Conservation (phyloP, 495 filamentous ascomycete species). For the Friedmanniomyces simplex region DNA sequence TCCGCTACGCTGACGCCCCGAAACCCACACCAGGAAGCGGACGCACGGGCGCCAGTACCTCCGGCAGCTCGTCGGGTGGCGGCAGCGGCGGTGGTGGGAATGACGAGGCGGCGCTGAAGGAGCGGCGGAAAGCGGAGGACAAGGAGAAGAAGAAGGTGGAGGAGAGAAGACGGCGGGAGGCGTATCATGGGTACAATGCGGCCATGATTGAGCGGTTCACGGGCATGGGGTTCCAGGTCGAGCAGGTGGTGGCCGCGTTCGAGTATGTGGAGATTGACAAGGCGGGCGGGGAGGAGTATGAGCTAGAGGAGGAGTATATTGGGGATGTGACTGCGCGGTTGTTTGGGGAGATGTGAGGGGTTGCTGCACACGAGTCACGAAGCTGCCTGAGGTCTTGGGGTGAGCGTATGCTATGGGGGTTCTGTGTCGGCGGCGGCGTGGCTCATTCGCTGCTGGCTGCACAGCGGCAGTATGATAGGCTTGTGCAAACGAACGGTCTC, state of each 20-base stretch:
- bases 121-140: slow-evolving; percentile 30
- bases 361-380: too few species aligned
- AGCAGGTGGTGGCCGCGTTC: slow-evolving; percentile 76
- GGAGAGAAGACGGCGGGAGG: slow-evolving; percentile 36
- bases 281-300: slow-evolving; percentile 66
- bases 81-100: slow-evolving; percentile 42
- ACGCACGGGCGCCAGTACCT: slow-evolving; percentile 10
- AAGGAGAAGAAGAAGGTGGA: slow-evolving; percentile 41
- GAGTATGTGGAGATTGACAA: slow-evolving; percentile 70
- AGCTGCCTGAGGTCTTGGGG: too few species aligned
- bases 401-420: too few species aligned
- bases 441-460: too few species aligned
- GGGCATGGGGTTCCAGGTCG: slow-evolving; percentile 89
- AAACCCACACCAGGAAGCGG: slow-evolving; percentile 8
- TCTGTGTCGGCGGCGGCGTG: too few species aligned
- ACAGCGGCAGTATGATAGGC: too few species aligned
- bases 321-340: slow-evolving; percentile 80
- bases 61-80: slow-evolving; percentile 31
- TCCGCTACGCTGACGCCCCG: slow-evolving; percentile 72
- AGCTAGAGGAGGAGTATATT: slow-evolving; percentile 75
- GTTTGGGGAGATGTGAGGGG: slow-evolving; percentile 52
- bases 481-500: too few species aligned
- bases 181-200: slow-evolving; percentile 75
- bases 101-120: slow-evolving; percentile 32
- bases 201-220: slow-evolving; percentile 80